phyloP scores from a whole-genome alignment of 768 basidiomycete species.

The Calocybe indica region DNA sequence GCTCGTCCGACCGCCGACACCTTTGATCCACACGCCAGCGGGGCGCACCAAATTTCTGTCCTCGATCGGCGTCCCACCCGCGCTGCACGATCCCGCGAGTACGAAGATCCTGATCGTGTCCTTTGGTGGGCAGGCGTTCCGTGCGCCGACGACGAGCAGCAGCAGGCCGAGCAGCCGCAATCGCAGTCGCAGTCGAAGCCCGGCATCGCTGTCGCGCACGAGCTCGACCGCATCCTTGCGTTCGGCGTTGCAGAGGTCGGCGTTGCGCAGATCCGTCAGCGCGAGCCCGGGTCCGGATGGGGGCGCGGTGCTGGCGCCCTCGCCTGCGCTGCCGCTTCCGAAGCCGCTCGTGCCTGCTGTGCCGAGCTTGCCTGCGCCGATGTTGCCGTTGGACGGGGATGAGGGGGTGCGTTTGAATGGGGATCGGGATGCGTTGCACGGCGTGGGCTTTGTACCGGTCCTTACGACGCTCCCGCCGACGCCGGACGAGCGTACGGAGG shows the following conservation, averaged over 20 bases:
- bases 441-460: conserved; percentile 4
- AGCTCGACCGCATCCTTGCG: conserved; percentile 5
- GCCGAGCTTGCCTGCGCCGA: neutral
- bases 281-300: too few species aligned
- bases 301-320: too few species aligned
- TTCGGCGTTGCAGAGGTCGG: conserved; percentile 1
- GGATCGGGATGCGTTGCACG: too few species aligned
- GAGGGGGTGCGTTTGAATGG: too few species aligned
- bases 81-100: conserved; percentile 36
- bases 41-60: conserved; percentile 52
- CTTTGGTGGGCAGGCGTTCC: conserved; percentile 75
- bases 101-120: conserved; percentile 72
- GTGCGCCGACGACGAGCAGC: conserved; percentile 38
- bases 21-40: conserved; percentile 41
- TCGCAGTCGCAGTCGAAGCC: conserved; percentile 9
- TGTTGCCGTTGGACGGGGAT: too few species aligned
- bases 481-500: conserved; percentile 14
- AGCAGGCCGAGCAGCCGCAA: conserved; percentile 26
- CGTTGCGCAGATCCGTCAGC: too few species aligned
- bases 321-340: neutral
- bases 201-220: neutral
- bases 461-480: conserved; percentile 30
- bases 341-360: neutral
- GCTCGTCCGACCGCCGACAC: conserved; percentile 55
- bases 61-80: conserved; percentile 51